Evolutionary conservation across 306 rosid genomes (phyloP).

Genomic region (Casuarina glauca): DNA sequence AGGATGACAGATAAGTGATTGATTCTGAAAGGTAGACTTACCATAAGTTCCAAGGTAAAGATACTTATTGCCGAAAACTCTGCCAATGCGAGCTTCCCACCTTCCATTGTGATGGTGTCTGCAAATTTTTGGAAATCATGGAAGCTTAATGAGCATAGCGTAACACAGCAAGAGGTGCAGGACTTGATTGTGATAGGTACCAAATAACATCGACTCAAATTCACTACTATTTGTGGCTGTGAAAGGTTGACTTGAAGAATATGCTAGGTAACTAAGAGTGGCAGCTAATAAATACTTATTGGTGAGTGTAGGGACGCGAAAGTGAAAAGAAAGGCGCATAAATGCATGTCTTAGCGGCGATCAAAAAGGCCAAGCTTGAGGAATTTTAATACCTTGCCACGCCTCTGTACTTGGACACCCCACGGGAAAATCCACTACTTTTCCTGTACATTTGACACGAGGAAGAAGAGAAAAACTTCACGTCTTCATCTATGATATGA

Average conservation of each 20-base stretch:
- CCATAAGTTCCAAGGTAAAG: slow-evolving; percentile 91
- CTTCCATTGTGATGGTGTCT: slow-evolving; percentile 94
- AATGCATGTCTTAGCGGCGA: neutral
- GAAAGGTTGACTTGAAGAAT: no score
- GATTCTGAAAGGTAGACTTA: slow-evolving; percentile 11
- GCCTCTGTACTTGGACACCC: slow-evolving; percentile 93
- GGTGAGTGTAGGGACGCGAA: no score
- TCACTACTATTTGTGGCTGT: no score
- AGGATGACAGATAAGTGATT: no score
- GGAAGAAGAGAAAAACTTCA: neutral
- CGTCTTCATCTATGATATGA: neutral
- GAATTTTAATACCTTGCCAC: slow-evolving; percentile 67
- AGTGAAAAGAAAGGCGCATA: neutral
- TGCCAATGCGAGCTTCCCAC: slow-evolving; percentile 95
- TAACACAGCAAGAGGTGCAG: no score
- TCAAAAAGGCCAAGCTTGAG: neutral
- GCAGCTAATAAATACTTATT: no score
- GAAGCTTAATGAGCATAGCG: neutral
- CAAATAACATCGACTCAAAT: no score
- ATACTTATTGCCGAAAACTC: slow-evolving; percentile 91
- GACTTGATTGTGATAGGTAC: neutral
- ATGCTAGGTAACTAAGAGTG: no score
- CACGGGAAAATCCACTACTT: slow-evolving; percentile 97
- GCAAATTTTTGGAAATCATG: slow-evolving; percentile 1
- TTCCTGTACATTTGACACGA: slow-evolving; percentile 45